phyloP scores from a whole-genome alignment of 257 asterid species.

The Scutellaria galericulata region DNA sequence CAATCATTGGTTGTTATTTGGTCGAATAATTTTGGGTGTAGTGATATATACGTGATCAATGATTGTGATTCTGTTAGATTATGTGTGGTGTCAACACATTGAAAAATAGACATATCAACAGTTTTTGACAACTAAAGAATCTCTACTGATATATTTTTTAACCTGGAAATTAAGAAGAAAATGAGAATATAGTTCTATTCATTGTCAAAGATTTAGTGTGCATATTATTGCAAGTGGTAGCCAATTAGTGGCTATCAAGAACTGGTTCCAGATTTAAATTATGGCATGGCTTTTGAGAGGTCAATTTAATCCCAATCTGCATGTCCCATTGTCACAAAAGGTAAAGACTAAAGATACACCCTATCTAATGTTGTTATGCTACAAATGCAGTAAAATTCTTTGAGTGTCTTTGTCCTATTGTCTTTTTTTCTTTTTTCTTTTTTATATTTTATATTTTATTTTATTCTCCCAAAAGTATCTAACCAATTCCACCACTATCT shows the following conservation, averaged over 20 bases:
- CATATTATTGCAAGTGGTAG: neutral
- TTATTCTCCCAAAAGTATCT: conserved; percentile 2
- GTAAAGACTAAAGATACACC: conserved; percentile 2
- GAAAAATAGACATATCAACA: too few relatives aligned
- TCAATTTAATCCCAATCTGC: conserved; percentile 23
- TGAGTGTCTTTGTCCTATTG: conserved; percentile 36
- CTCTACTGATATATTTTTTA: neutral
- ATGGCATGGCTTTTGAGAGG: neutral
- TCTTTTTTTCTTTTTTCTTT: neutral
- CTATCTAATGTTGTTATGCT: conserved; percentile 1
- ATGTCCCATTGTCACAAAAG: conserved; percentile 20
- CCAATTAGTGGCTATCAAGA: conserved; percentile 12
- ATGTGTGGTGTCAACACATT: too few relatives aligned
- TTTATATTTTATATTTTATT: neutral
- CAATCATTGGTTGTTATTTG: too few relatives aligned
- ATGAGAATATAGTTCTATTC: conserved; percentile 12
- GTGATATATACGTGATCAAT: too few relatives aligned
- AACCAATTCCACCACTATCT: conserved; percentile 28
- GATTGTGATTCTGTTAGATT: too few relatives aligned
- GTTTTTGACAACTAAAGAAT: too few relatives aligned
- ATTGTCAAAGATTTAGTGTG: neutral
- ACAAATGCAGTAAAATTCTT: conserved; percentile 28
- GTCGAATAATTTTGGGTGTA: too few relatives aligned
- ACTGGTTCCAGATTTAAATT: neutral
- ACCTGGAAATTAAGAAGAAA: neutral